Evolutionary conservation across 2,329 filamentous ascomycete species (phyloP).

Genomic region (Gnomoniopsis smithogilvyi): DNA sequence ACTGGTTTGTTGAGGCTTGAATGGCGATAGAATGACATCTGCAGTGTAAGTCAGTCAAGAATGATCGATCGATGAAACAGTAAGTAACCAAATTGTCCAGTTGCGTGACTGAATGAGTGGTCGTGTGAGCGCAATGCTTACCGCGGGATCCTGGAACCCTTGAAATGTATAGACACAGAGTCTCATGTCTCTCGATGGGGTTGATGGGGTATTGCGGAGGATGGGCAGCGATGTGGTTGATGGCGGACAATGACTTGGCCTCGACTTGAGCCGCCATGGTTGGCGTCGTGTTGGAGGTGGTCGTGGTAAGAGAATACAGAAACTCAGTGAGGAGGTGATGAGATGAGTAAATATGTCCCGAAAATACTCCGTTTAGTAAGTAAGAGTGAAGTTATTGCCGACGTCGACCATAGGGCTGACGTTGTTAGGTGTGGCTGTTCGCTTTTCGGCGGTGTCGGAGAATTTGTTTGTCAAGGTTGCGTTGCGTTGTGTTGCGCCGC

Average conservation of each 20-base stretch:
- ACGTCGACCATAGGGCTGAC: too few relatives aligned
- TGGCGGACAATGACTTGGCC: constrained; percentile 75
- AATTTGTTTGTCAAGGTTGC: too few relatives aligned
- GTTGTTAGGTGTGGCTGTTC: too few relatives aligned
- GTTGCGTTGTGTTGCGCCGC: too few relatives aligned
- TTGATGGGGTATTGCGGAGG: constrained; percentile 83
- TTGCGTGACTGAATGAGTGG: constrained; percentile 14
- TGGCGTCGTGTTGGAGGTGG: background rate
- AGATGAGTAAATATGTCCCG: too few relatives aligned
- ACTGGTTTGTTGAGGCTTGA: constrained; percentile 84
- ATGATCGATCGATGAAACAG: background rate
- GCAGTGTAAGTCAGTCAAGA: constrained; percentile 17
- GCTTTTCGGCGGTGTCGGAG: too few relatives aligned
- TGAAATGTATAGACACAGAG: constrained; percentile 85
- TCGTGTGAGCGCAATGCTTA: constrained; percentile 36
- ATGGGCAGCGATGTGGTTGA: constrained; percentile 79
- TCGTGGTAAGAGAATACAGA: too few relatives aligned
- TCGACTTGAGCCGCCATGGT: constrained; percentile 53
- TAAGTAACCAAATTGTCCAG: background rate
- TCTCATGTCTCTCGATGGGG: constrained; percentile 64
- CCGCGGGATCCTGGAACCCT: constrained; percentile 88
- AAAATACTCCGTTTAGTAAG: too few relatives aligned
- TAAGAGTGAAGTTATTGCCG: too few relatives aligned
- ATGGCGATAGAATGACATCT: constrained; percentile 91
- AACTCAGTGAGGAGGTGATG: background rate